Evolutionary conservation across 179 eudicot species (phyloP), one percentile per base, ranked within the genome.

Genomic region (Vitellaria paradoxa): DNA sequence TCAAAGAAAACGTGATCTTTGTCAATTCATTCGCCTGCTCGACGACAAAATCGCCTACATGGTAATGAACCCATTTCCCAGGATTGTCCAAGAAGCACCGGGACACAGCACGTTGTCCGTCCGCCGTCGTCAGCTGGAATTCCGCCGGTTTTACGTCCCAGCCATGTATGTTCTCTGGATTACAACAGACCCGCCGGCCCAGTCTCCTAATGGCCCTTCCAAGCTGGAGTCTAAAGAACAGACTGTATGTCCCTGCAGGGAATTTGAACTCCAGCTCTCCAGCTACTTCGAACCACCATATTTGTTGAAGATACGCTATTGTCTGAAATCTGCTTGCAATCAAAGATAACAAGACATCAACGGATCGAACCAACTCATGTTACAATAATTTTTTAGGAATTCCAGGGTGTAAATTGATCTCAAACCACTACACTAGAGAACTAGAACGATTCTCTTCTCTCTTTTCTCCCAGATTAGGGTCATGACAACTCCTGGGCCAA

Each of bases 241-340:
- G 80, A 53, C 88, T 87, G 73, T 93, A 93, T 20, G 88, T 85
- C 47, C 93, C 98, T 71, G 42, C 20, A 2, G 97, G 97, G 68
- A 93, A 84, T 63, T 83, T 77, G 89, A 93, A 93, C 65, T 88
- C 93, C 5, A 91, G 10, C 55, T 87, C 90, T n/a, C 97, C 97
- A 30, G 76, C 84, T 12, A 91, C 91, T 82, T 92, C 92, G 26
- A 92, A 78, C 97, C 97, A 92, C 97, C 96, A 91, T 40, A 87
- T 90, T 78, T 93, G 97, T 65, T 83, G 82, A 56, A 91, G 91
- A 77, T 91, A 93, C 63, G 96, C 97, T 24, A 93, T 82, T 45
- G 89, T 82, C 23, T 82, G 82, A 79, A 89, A 93, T 77, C 97
- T 92, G 62, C 53, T 24, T 66, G 55, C 68, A 78, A 53, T 26